Conservation (phyloP, 345 rosid species). For the Kandelia obovata region DNA sequence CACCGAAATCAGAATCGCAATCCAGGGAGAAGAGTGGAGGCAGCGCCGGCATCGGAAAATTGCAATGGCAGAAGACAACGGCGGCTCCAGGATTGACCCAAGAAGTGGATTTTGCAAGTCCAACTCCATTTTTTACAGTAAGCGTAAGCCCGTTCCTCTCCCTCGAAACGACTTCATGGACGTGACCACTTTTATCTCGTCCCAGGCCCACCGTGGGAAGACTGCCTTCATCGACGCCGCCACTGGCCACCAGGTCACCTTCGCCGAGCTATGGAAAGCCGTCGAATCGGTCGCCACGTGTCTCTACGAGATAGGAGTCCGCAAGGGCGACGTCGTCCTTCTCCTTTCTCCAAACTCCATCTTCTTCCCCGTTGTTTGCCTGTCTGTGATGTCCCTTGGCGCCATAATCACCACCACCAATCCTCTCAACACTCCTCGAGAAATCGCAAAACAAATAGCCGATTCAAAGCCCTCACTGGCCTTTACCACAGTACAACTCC, state of each 20-base stretch:
- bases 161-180: slow-evolving; percentile 57
- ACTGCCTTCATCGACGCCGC: slow-evolving; percentile 82
- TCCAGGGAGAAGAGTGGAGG: not conserved
- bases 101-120: slow-evolving; percentile 68
- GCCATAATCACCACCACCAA: slow-evolving; percentile 85
- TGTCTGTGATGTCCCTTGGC: slow-evolving; percentile 90
- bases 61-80: not conserved
- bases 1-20: too few relatives aligned
- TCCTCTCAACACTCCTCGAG: slow-evolving; percentile 72
- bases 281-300: slow-evolving; percentile 62
- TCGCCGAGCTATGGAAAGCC: slow-evolving; percentile 64
- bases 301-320: slow-evolving; percentile 64
- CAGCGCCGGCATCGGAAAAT: not conserved
- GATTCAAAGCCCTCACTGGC: slow-evolving; percentile 70
- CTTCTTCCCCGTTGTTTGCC: slow-evolving; percentile 81
- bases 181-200: slow-evolving; percentile 75
- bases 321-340: slow-evolving; percentile 76
- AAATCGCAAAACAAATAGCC: slow-evolving; percentile 59
- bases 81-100: slow-evolving; percentile 23
- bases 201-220: slow-evolving; percentile 68
- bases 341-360: slow-evolving; percentile 89
- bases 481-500: slow-evolving; percentile 56
- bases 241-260: slow-evolving; percentile 60
- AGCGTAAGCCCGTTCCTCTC: slow-evolving; percentile 50
- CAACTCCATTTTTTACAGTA: slow-evolving; percentile 63